Conservation (phyloP, 352 stramenopile species). For the Globisporangium okanoganense region DNA sequence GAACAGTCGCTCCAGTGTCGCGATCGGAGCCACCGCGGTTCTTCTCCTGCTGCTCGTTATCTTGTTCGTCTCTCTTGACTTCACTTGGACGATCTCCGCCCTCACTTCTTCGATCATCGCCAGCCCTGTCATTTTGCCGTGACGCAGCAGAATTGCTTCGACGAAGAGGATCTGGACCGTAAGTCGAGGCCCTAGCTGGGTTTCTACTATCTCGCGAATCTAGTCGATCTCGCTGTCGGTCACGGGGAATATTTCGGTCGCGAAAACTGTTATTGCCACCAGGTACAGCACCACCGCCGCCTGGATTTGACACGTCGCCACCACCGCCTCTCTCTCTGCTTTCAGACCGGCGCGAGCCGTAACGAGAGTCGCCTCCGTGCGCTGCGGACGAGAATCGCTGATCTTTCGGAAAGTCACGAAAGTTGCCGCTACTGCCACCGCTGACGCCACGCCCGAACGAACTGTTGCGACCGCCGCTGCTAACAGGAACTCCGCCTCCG, state of each 20-base stretch:
- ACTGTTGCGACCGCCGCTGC: slow-evolving; percentile 21
- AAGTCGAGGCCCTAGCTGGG: slow-evolving; percentile 13
- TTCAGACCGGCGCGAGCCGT: slow-evolving; percentile 24
- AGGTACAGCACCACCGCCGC: slow-evolving; percentile 3
- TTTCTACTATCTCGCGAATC: slow-evolving; percentile 24
- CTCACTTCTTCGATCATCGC: slow-evolving; percentile 21
- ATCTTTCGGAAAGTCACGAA: slow-evolving; percentile 35
- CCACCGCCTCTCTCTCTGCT: slow-evolving; percentile 42
- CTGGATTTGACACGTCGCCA: slow-evolving; percentile 17
- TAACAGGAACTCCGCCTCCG: slow-evolving; percentile 13
- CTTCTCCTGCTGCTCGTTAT: slow-evolving; percentile 24
- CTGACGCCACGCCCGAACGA: slow-evolving; percentile 4
- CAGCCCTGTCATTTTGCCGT: slow-evolving; percentile 25
- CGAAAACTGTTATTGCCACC: slow-evolving; percentile 23
- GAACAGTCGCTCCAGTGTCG: slow-evolving; percentile 10
- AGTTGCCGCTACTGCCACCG: slow-evolving; percentile 23
- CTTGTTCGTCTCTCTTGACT: slow-evolving; percentile 10
- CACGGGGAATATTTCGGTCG: slow-evolving; percentile 29
- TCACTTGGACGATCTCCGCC: slow-evolving; percentile 6
- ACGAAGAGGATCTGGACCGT: slow-evolving; percentile 17
- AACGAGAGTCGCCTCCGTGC: slow-evolving; percentile 21
- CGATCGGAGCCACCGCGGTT: slow-evolving; percentile 22
- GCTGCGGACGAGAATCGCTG: slow-evolving; percentile 1
- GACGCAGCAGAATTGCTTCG: slow-evolving; percentile 14
- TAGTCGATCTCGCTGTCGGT: slow-evolving; percentile 22